A percentile compares a stretch with the other conserved stretches of the same genome.
Conservation (phyloP, 768 basidiomycete genomes). For the Panaeolus cyanescens region DNA sequence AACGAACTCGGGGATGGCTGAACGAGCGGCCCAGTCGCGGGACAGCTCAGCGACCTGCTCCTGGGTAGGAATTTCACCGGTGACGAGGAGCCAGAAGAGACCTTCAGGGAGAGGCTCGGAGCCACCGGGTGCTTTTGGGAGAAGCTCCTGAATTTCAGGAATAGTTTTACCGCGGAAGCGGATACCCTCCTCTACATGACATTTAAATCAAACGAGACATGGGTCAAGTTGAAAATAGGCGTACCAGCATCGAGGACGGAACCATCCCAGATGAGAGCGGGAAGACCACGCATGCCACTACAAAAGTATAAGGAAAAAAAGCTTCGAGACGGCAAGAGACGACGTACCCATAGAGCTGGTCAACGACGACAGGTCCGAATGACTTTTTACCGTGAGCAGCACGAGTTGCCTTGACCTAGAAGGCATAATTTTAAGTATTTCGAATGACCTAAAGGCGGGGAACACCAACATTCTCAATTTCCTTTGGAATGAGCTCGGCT, state of each 20-base stretch:
- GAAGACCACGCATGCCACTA: conserved; percentile 87
- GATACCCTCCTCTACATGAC: conserved; percentile 82
- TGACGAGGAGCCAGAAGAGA: conserved; percentile 94
- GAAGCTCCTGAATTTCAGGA: conserved; percentile 81
- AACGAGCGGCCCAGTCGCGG: conserved; percentile 93
- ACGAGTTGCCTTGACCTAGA: conserved; percentile 80
- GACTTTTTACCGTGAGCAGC: conserved; percentile 89
- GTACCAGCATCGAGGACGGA: conserved; percentile 92
- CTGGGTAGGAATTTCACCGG: conserved; percentile 90
- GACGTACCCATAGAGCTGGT: conserved; percentile 85
- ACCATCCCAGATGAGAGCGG: conserved; percentile 97
- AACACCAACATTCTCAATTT: conserved; percentile 67
- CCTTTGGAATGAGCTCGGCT: conserved; percentile 89
- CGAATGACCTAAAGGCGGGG: background rate
- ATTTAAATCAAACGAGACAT: conserved; percentile 9
- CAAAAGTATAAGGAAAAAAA: conserved; percentile 10
- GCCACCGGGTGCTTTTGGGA: conserved; percentile 89
- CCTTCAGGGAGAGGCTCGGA: conserved; percentile 91
- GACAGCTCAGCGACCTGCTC: conserved; percentile 88
- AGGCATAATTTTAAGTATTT: conserved; percentile 10
- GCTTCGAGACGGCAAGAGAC: background rate
- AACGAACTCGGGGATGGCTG: conserved; percentile 90
- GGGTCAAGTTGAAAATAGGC: conserved; percentile 16
- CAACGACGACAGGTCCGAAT: conserved; percentile 89
- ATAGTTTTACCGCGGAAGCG: conserved; percentile 98